Evolutionary conservation across 805 yeast species (phyloP).

Genomic region (Priceomyces fermenticarens): DNA sequence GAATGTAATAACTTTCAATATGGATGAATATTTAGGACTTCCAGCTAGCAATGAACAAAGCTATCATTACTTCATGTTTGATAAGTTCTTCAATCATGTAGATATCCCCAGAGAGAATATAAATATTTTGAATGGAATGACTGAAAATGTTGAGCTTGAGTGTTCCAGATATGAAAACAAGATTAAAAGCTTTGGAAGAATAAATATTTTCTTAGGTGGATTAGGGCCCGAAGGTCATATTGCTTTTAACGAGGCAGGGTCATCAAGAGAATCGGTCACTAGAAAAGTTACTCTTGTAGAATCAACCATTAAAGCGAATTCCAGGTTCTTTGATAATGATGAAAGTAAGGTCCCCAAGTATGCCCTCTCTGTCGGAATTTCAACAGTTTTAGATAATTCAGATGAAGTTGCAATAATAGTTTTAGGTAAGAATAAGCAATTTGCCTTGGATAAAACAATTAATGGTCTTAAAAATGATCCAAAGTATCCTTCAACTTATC

Average conservation of each 20-base stretch:
- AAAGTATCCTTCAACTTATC: slow-evolving; percentile 47
- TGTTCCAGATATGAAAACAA: slow-evolving; percentile 48
- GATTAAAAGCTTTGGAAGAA: slow-evolving; percentile 46
- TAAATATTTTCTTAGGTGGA: slow-evolving; percentile 56
- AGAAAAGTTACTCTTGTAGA: slow-evolving; percentile 46
- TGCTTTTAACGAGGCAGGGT: slow-evolving; percentile 60
- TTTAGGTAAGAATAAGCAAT: slow-evolving; percentile 44
- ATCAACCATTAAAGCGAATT: slow-evolving; percentile 51
- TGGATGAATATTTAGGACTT: slow-evolving; percentile 58
- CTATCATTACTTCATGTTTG: slow-evolving; percentile 57
- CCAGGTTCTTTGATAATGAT: slow-evolving; percentile 50
- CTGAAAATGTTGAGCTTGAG: slow-evolving; percentile 43
- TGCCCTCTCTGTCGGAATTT: slow-evolving; percentile 56
- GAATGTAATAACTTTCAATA: slow-evolving; percentile 57
- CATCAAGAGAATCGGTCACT: slow-evolving; percentile 43
- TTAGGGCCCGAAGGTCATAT: slow-evolving; percentile 61
- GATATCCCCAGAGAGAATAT: slow-evolving; percentile 52
- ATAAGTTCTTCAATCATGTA: slow-evolving; percentile 53
- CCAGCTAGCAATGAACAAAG: slow-evolving; percentile 47
- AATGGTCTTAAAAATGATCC: slow-evolving; percentile 35
- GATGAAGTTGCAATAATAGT: slow-evolving; percentile 51
- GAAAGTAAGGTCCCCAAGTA: slow-evolving; percentile 45
- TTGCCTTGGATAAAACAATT: slow-evolving; percentile 47
- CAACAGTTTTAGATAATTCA: slow-evolving; percentile 55
- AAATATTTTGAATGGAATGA: slow-evolving; percentile 52